Percentiles rank a stretch among this genome's conserved stretches.
Evolutionary conservation across 1,284 basidiomycete species (phyloP).

Genomic region (Caloboletus firmus): DNA sequence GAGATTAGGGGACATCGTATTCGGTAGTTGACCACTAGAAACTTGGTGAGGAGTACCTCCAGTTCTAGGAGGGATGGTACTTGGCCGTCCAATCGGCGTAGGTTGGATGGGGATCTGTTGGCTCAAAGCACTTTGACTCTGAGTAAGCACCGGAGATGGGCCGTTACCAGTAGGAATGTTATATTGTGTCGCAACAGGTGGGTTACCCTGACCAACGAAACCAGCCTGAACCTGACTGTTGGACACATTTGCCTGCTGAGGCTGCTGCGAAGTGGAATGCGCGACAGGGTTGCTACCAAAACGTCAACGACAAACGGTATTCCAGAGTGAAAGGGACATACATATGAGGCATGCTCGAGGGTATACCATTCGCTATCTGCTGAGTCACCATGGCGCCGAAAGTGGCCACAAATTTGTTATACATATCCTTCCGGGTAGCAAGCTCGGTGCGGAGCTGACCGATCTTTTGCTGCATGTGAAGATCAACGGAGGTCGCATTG

Average conservation of each 20-base stretch:
- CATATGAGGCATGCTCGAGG: conserved; percentile 29
- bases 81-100: conserved; percentile 27
- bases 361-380: conserved; percentile 29
- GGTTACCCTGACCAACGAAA: conserved; percentile 25
- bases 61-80: conserved; percentile 30
- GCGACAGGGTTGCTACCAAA: conserved; percentile 22
- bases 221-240: conserved; percentile 22
- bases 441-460: conserved; percentile 34
- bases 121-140: conserved; percentile 18
- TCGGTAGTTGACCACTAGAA: conserved; percentile 22
- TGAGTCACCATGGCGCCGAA: conserved; percentile 24
- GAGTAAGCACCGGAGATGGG: conserved; percentile 28
- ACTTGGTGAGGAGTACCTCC: conserved; percentile 36
- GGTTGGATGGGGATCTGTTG: conserved; percentile 30
- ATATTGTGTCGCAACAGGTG: conserved; percentile 26
- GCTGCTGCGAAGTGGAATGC: conserved; percentile 22
- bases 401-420: conserved; percentile 33
- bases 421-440: conserved; percentile 38
- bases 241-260: conserved; percentile 16
- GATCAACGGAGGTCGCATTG: conserved; percentile 30
- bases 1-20: conserved; percentile 26
- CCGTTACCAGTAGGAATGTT: conserved; percentile 20
- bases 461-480: conserved; percentile 33
- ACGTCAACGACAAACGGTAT: conserved; percentile 11
- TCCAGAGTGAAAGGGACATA: conserved; percentile 14